Base-by-base conservation (phyloP, 257 asterid species). In the Gentiana macrophylla region DNA sequence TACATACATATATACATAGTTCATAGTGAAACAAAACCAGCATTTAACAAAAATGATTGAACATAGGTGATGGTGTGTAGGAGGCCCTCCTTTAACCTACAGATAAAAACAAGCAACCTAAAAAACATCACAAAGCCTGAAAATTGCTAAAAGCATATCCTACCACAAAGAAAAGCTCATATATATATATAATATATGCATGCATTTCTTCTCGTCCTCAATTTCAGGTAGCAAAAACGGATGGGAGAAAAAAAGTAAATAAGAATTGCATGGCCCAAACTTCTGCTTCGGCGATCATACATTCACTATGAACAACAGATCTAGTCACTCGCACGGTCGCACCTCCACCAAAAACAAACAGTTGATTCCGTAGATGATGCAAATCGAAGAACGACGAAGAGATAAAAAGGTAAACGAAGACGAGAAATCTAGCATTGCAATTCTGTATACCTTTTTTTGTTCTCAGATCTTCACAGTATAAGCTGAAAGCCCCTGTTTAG, bases 291-390 rank as follows among this genome's bases (percentile, higher is more conserved):
- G 73, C 62, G 45, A 62, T 47, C 52, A 48, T 24, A 24, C 24
- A 24, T 24, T 24, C 24, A 24, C 24, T 24, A 24, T 24, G 24
- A 24, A 24, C 24, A 24, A 24, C 55, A 52, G 71, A 69, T 64
- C 46, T 63, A 74, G 71, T 70, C 74, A 72, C 49, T 62, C 56
- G 53, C 32, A 3, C 60, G 47, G 37, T 64, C 45, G 68, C 73
- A 7, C 43, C 55, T 55, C 66, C 63, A 72, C 59, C 73, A 74
- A 77, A 79, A 76, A 81, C 74, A 62, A 12, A 58, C 52, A 50
- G 37, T 52, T 33, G 32, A 37, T 51, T 63, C n/a, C 60, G 13
- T 37, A 53, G 51, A 50, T 37, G 73, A 48, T 34, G 64, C 32
- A 50, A 50, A 46, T 44, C 41, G 50, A 44, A 55, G 64, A 70